Conservation (phyloP, 1,284 basidiomycete species). For the Naganishia cerealis region DNA sequence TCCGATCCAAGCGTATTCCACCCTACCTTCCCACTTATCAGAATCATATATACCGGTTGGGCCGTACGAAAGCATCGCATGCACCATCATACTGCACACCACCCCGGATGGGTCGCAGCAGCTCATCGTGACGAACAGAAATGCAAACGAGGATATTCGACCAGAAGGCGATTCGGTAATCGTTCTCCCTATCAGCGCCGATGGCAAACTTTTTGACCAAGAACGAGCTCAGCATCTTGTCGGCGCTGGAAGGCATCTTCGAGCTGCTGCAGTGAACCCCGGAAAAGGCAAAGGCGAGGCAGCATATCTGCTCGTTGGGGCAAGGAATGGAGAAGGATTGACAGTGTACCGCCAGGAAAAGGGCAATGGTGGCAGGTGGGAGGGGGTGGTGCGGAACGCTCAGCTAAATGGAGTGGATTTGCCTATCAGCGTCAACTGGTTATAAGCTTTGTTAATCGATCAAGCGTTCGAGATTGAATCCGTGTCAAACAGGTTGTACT, state of each 20-base stretch:
- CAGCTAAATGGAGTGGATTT: slow-evolving; percentile 11
- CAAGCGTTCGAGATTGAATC: background rate
- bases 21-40: slow-evolving; percentile 6
- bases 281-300: background rate
- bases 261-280: slow-evolving; percentile 5
- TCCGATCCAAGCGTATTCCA: slow-evolving; percentile 11
- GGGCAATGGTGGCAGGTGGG: slow-evolving; percentile 3
- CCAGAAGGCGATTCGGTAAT: slow-evolving; percentile 17
- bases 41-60: slow-evolving; percentile 23
- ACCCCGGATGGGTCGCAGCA: slow-evolving; percentile 18
- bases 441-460: background rate
- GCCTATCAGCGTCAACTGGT: slow-evolving; percentile 24
- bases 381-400: slow-evolving; percentile 6
- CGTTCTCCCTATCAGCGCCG: slow-evolving; percentile 1
- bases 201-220: background rate
- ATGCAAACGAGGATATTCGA: background rate
- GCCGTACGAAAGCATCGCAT: slow-evolving; percentile 29
- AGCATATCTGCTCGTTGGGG: slow-evolving; percentile 17
- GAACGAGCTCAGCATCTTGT: slow-evolving; percentile 4
- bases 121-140: slow-evolving; percentile 28
- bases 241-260: slow-evolving; percentile 23
- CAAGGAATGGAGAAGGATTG: slow-evolving; percentile 27
- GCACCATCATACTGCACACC: slow-evolving; percentile 26
- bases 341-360: slow-evolving; percentile 20
- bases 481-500: background rate